Evolutionary conservation across 192 early-diverging fungal species (phyloP).

Genomic region (Gamsiella multidivaricata): DNA sequence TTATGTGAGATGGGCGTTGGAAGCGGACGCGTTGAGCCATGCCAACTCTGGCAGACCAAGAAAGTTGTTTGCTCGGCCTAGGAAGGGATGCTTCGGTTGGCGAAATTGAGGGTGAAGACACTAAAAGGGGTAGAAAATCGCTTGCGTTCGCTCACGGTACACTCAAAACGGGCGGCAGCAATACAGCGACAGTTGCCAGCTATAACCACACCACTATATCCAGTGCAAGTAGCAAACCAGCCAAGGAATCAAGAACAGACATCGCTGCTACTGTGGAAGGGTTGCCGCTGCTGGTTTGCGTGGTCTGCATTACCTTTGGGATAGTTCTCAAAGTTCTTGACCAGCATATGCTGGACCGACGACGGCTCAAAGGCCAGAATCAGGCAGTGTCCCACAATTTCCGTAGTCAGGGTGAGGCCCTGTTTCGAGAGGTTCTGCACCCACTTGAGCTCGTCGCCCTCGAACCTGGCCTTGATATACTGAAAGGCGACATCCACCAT

Average conservation of each 20-base stretch:
- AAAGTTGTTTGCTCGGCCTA: slow-evolving; percentile 21
- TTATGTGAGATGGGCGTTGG: no score
- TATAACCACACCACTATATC: no score
- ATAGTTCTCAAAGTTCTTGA: slow-evolving; percentile 57
- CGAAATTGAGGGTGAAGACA: no score
- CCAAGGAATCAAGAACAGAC: no score
- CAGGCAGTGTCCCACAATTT: slow-evolving; percentile 28
- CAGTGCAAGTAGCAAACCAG: no score
- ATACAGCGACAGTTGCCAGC: no score
- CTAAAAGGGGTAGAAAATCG: neutral
- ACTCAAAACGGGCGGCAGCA: no score
- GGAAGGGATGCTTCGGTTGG: neutral
- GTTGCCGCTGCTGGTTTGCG: no score
- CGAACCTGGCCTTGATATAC: slow-evolving; percentile 27
- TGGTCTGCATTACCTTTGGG: slow-evolving; percentile 39
- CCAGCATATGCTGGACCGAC: slow-evolving; percentile 49
- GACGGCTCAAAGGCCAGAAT: slow-evolving; percentile 52
- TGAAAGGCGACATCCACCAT: slow-evolving; percentile 30
- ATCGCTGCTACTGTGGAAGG: no score
- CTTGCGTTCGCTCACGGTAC: no score
- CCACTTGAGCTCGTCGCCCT: slow-evolving; percentile 44
- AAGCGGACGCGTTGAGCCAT: neutral
- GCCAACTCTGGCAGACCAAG: neutral
- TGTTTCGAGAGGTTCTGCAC: slow-evolving; percentile 35
- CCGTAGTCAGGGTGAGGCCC: slow-evolving; percentile 31